Base-by-base conservation (phyloP, 2,329 filamentous ascomycete species). In the Hirsutella thompsonii region DNA sequence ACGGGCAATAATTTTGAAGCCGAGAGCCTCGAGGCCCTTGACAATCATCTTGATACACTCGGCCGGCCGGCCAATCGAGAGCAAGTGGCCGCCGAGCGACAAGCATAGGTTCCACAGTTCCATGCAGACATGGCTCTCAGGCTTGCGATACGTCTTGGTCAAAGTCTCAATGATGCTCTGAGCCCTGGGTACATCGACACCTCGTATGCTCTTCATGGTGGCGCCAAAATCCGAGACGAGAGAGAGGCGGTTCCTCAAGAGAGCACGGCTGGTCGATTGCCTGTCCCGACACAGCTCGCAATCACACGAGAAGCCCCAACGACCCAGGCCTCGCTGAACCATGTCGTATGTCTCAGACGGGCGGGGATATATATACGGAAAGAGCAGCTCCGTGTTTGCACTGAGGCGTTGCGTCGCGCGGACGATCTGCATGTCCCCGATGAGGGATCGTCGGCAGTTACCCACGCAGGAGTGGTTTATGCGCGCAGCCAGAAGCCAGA, bases 391-490 rank as follows among this genome's bases (percentile, higher is more conserved):
- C 0, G 69, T 63, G 21, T 58, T 56, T 0, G 63, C 46, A 0
- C 57, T 46, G 1, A 77, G 51, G 35, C 70, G 61, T 9, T 47
- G 48, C 0, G 61, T 53, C 0, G 72, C 72, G 8, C 69, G 67
- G 19, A 76, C 39, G 8, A 76, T 59, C 46, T 64, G 59, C 57
- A 77, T 62, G 47, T 78, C 71, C 3, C 72, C 71, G 30, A 76
- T 70, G 49, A 74, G 75, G 1, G 62, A 53, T 14, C 67, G 67
- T 0, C 43, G 44, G 16, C 62, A 63, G 46, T 74, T 77, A 9
- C 52, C 51, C 4, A 61, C 16, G 49, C 74, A 78, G 10, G 60
- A 62, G 45, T 77, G 72, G 43, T 78, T 77, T 46, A 74, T 64
- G 41, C 60, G 57, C 0, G 72, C 70, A 3, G 69, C 66, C 1